These are phyloP conservation scores for Nepenthes alata DNA, from an alignment of 179 eudicot species.

Conservation along the genomic window DNA sequence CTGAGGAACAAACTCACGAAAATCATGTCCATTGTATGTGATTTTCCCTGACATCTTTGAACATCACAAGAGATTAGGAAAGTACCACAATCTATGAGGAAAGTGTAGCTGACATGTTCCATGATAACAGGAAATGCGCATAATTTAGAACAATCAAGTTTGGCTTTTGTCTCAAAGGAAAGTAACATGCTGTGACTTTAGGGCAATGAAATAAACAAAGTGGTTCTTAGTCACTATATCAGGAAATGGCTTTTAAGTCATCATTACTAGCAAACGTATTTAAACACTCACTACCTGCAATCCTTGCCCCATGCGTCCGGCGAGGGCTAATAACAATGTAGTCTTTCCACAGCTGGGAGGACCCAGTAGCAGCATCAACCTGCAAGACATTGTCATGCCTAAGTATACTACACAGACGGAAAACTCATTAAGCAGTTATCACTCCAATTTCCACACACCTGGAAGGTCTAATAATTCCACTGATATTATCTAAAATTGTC, in stretches of 20 bases:
- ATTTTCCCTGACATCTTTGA: constrained; percentile 80
- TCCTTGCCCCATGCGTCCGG: constrained; percentile 71
- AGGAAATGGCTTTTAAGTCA: neutral
- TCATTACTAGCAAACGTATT: neutral
- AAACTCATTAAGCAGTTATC: neutral
- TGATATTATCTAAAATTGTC: constrained; percentile 63
- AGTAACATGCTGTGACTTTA: neutral
- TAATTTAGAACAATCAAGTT: too few relatives aligned
- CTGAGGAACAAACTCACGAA: constrained; percentile 87
- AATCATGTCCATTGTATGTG: constrained; percentile 79
- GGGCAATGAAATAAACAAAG: too few relatives aligned
- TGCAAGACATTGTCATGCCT: constrained; percentile 14
- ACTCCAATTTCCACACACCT: constrained; percentile 27
- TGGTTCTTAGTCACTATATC: neutral
- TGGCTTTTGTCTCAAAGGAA: too few relatives aligned
- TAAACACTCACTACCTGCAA: constrained; percentile 47
- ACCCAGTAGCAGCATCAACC: constrained; percentile 82
- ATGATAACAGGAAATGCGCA: too few relatives aligned
- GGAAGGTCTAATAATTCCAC: constrained; percentile 81
- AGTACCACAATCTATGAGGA: neutral
- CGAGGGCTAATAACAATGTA: constrained; percentile 68
- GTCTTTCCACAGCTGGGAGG: constrained; percentile 97
- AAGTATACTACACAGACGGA: neutral
- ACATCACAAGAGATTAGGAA: constrained; percentile 18
- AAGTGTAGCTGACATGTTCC: too few relatives aligned